Evolutionary conservation across 2,329 filamentous ascomycete genomes (phyloP), one percentile per base, ranked within the genome.

Genomic region (Rutstroemia sp.): DNA sequence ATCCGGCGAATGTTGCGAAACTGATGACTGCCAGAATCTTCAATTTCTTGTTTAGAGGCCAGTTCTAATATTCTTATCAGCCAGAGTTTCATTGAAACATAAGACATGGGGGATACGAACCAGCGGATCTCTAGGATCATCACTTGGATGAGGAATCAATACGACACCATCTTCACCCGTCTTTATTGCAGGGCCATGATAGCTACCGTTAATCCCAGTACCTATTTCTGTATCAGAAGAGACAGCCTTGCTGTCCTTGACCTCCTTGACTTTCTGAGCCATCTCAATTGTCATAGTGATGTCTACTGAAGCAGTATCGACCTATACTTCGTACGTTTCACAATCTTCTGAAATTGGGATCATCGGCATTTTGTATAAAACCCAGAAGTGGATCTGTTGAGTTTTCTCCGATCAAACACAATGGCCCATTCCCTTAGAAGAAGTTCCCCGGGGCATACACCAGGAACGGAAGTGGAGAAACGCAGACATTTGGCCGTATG

Each of bases 81-180:
- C 12, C 23, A 12, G 6, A 19, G 10, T 45, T 21, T 1, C 6
- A 9, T 19, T 36, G 14, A 25, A 6, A 16, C 14, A 19, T 14
- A n/a, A 48, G 14, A 30, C 12, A 9, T 16, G 17, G 27, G 23
- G n/a, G 21, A 8, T 21, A 60, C 62, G 59, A 67, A 72, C 70
- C 60, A 72, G 56, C 38, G 70, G 71, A 57, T 72, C 71, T 16
- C 62, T 57, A 19, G 68, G 62, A 49, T 71, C 64, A 54, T 63
- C 60, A 53, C 65, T 70, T 7, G 71, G 70, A n/a, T 61, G 63
- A 6, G 71, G 73, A 34, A 75, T 70, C n/a, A 73, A 60, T 30
- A 72, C 69, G 46, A 74, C 64, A 12, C 69, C 67, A 50, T 58
- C 25, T 14, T 58, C 47, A 14, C 27, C 27, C 48, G 7, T 45